These are phyloP conservation scores for Wolfiporia cocos DNA, from an alignment of 1,284 basidiomycete genomes.

Conservation along the genomic window DNA sequence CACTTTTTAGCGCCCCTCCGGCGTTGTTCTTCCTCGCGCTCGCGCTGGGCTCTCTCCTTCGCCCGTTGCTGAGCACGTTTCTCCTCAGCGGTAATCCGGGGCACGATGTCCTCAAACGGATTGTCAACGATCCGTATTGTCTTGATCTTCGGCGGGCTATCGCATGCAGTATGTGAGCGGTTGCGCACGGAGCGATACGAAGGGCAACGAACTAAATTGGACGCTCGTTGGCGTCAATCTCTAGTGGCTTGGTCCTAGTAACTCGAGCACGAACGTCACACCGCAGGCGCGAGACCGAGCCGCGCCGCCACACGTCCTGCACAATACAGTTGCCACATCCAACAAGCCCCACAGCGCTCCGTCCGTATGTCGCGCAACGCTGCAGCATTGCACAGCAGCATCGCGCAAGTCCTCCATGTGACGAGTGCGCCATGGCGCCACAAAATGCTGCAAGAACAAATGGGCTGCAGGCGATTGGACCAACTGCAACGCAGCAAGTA, in stretches of 20 bases:
- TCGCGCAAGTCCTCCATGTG: no score
- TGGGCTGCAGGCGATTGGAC: no score
- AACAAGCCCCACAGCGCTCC: no score
- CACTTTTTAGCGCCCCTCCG: conserved; percentile 83
- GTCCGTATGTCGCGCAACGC: no score
- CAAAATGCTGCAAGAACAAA: no score
- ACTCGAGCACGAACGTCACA: no score
- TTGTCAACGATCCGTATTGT: conserved; percentile 83
- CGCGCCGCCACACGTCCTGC: no score
- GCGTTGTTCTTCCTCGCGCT: conserved; percentile 70
- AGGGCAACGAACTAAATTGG: conserved; percentile 72
- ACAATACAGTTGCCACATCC: no score
- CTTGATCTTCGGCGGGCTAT: conserved; percentile 85
- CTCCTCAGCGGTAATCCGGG: conserved; percentile 94
- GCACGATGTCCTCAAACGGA: conserved; percentile 91
- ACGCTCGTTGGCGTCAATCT: conserved; percentile 76
- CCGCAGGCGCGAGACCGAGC: no score
- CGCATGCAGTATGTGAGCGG: conserved; percentile 1
- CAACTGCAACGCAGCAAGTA: no score
- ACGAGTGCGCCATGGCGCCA: no score
- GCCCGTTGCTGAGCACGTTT: conserved; percentile 79
- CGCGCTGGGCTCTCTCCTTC: conserved; percentile 65
- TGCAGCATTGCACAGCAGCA: no score
- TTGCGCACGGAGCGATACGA: neutral
- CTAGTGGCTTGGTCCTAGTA: conserved; percentile 36